A percentile compares a stretch with the other conserved stretches of the same genome.
These are phyloP conservation scores for Tetramitus jugosus DNA, from an alignment of 208 protist genomes.

Conservation along the genomic window DNA sequence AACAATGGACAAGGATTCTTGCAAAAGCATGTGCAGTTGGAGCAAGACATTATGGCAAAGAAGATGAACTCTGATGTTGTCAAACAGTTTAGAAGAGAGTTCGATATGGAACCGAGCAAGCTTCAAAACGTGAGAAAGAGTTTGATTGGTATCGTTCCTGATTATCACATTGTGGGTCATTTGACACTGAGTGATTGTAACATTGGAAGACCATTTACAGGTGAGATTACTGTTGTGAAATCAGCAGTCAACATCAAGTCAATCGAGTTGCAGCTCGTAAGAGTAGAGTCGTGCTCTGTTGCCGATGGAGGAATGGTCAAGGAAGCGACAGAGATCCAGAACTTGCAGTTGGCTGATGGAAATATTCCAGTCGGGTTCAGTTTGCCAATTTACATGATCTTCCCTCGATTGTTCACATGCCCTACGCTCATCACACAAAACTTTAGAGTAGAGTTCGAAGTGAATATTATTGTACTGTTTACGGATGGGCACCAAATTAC, in stretches of 20 bases:
- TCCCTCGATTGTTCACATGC: slow-evolving; percentile 70
- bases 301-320: slow-evolving; percentile 7
- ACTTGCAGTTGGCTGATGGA: slow-evolving; percentile 69
- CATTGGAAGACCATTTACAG: slow-evolving; percentile 48
- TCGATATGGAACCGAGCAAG: slow-evolving; percentile 26
- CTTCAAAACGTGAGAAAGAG: slow-evolving; percentile 15
- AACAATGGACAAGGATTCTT: slow-evolving; percentile 34
- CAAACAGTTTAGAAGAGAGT: slow-evolving; percentile 21
- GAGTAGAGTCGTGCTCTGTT: slow-evolving; percentile 58
- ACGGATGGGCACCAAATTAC: slow-evolving; percentile 56
- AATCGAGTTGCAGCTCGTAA: slow-evolving; percentile 69
- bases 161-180: slow-evolving; percentile 54
- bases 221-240: slow-evolving; percentile 51
- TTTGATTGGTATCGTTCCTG: slow-evolving; percentile 32
- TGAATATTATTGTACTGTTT: slow-evolving; percentile 69
- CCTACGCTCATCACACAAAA: slow-evolving; percentile 45
- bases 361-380: slow-evolving; percentile 49
- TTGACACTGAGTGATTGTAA: slow-evolving; percentile 47
- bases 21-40: not conserved
- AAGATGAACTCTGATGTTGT: slow-evolving; percentile 18
- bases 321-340: slow-evolving; percentile 48
- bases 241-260: slow-evolving; percentile 50
- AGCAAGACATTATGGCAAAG: not conserved
- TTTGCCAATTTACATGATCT: slow-evolving; percentile 72
- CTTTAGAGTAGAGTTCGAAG: slow-evolving; percentile 69